A percentile compares a stretch with the other conserved stretches of the same genome.
Conservation (phyloP, 495 filamentous ascomycete species). For the Tuber microsphaerosporum region DNA sequence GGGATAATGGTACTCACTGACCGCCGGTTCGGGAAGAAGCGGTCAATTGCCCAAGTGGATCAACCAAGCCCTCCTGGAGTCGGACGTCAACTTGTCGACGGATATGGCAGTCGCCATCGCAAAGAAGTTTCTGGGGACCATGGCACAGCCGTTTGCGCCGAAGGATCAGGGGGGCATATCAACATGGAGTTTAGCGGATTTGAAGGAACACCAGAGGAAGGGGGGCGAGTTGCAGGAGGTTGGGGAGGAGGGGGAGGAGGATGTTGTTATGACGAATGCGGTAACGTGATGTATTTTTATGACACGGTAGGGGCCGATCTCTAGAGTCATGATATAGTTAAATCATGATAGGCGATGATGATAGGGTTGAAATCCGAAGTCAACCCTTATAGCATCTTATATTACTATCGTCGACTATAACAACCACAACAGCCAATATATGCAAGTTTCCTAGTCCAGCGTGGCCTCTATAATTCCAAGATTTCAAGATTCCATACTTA, state of each 20-base stretch:
- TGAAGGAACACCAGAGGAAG: constrained; percentile 67
- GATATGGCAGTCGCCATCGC: constrained; percentile 90
- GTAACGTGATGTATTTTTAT: neutral
- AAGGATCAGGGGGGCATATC: constrained; percentile 84
- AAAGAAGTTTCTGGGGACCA: constrained; percentile 77
- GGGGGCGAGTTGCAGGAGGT: constrained; percentile 52
- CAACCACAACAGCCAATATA: too few species aligned
- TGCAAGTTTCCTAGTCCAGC: too few species aligned
- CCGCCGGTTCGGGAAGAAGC: constrained; percentile 80
- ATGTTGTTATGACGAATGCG: neutral
- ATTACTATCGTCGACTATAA: too few species aligned
- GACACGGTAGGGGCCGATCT: neutral
- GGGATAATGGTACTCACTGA: constrained; percentile 98
- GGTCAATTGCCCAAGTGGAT: constrained; percentile 97
- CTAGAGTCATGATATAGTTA: neutral
- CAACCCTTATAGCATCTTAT: too few species aligned
- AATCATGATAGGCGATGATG: neutral
- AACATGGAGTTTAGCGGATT: constrained; percentile 75
- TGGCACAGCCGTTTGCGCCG: constrained; percentile 80
- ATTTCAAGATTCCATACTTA: too few species aligned
- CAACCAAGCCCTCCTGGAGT: constrained; percentile 73
- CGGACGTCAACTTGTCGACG: constrained; percentile 78
- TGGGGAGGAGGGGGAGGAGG: neutral
- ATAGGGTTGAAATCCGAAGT: neutral
- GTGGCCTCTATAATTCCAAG: too few species aligned